phyloP scores from a whole-genome alignment of 2,329 filamentous ascomycete genomes.

The Arthrobotrys megalospora region DNA sequence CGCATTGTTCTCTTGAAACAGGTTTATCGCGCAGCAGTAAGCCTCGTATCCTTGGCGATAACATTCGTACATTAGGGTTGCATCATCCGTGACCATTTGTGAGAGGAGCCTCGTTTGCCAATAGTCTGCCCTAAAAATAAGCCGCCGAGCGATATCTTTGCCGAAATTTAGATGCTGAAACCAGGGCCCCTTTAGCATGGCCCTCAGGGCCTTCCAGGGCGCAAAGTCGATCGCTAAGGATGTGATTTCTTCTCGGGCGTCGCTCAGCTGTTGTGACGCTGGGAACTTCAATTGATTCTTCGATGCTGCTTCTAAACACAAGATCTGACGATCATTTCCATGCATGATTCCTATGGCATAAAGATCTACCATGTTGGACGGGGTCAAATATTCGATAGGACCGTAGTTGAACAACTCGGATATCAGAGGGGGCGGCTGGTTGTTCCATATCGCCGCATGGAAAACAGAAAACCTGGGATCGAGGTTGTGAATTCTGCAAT shows the following conservation, averaged over 20 bases:
- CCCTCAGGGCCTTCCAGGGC: not conserved
- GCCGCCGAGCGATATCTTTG: not conserved
- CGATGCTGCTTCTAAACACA: not conserved
- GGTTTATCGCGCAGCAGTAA: no score
- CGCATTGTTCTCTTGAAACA: no score
- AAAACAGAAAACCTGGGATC: not conserved
- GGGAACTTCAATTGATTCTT: not conserved
- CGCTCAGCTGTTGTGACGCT: not conserved
- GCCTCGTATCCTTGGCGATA: no score
- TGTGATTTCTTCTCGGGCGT: not conserved
- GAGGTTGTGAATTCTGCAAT: not conserved
- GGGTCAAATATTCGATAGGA: not conserved
- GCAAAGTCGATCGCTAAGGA: not conserved
- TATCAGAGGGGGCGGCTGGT: not conserved
- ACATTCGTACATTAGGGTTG: no score
- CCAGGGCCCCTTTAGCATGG: not conserved
- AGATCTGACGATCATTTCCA: not conserved
- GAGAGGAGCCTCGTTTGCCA: not conserved
- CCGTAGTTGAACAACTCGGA: not conserved
- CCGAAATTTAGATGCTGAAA: not conserved
- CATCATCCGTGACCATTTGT: not conserved
- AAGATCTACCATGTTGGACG: not conserved
- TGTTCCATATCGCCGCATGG: not conserved
- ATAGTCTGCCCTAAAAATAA: not conserved
- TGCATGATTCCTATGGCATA: not conserved